Conservation (phyloP, 108 stramenopile genomes). For the Conticribra guillardii region DNA sequence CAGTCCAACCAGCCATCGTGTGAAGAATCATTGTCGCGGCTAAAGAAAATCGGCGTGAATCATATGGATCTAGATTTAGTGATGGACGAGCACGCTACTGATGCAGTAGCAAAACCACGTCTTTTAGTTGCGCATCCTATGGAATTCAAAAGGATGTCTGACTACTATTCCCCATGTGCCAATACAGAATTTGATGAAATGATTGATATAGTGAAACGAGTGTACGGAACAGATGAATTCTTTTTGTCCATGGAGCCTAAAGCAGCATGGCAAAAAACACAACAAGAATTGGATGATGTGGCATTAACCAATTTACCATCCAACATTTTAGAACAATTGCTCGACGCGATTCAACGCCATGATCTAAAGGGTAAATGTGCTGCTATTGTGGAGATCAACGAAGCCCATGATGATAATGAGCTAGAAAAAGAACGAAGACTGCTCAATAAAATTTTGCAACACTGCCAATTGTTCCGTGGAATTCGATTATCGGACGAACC, state of each 20-base stretch:
- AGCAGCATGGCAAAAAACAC: constrained; percentile 27
- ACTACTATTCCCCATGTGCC: constrained; percentile 22
- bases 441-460: constrained; percentile 2
- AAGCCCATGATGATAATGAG: constrained; percentile 12
- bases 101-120: background rate
- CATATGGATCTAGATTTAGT: constrained; percentile 30
- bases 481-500: constrained; percentile 17
- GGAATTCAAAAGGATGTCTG: constrained; percentile 15
- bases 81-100: constrained; percentile 1
- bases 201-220: constrained; percentile 15
- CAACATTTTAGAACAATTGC: constrained; percentile 5
- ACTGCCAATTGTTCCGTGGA: constrained; percentile 23
- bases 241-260: constrained; percentile 35
- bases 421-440: background rate
- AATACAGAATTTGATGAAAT: constrained; percentile 24
- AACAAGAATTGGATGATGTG: constrained; percentile 3
- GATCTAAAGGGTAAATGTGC: constrained; percentile 23
- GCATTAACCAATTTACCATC: constrained; percentile 27
- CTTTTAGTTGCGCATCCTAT: constrained; percentile 28
- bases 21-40: background rate
- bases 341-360: constrained; percentile 9
- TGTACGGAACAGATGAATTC: constrained; percentile 7
- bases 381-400: constrained; percentile 20
- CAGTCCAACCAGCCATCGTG: background rate
- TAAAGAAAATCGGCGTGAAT: constrained; percentile 19